phyloP scores from a whole-genome alignment of 768 basidiomycete genomes.

The Epithele typhae region DNA sequence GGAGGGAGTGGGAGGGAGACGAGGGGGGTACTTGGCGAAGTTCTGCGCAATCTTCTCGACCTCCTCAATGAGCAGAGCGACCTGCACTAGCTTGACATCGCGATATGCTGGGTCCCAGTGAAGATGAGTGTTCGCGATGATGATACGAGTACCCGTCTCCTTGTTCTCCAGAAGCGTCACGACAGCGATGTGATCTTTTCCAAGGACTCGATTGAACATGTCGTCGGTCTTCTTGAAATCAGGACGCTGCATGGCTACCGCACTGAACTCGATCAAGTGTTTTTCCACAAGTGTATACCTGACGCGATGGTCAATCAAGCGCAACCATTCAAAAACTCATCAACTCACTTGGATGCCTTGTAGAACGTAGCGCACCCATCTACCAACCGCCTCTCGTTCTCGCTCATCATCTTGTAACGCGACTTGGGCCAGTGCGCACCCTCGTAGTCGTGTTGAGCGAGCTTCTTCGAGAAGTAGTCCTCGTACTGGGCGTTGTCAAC shows the following conservation, averaged over 20 bases:
- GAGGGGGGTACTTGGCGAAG: constrained; percentile 81
- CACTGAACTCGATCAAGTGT: constrained; percentile 89
- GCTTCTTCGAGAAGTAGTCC: constrained; percentile 78
- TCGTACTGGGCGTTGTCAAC: constrained; percentile 91
- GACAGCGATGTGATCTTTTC: constrained; percentile 91
- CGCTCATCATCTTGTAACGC: constrained; percentile 89
- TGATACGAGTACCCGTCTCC: constrained; percentile 79
- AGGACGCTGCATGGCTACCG: constrained; percentile 86
- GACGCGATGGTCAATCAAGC: not conserved
- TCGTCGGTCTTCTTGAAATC: constrained; percentile 98
- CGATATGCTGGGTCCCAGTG: constrained; percentile 90
- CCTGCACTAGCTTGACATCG: constrained; percentile 97
- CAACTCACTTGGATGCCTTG: constrained; percentile 78
- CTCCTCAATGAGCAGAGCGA: constrained; percentile 89
- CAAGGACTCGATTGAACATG: constrained; percentile 98
- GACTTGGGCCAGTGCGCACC: constrained; percentile 92
- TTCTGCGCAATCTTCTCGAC: constrained; percentile 82
- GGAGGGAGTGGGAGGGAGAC: constrained; percentile 38
- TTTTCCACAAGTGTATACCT: constrained; percentile 91
- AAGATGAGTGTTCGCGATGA: constrained; percentile 89
- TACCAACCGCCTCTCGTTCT: constrained; percentile 78
- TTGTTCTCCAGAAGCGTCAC: constrained; percentile 84
- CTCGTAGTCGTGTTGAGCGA: constrained; percentile 77
- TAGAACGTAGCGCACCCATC: constrained; percentile 98
- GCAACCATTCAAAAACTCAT: not conserved